These are phyloP conservation scores for Biscutella laevigata DNA, from an alignment of 441 rosid species.

Conservation along the genomic window DNA sequence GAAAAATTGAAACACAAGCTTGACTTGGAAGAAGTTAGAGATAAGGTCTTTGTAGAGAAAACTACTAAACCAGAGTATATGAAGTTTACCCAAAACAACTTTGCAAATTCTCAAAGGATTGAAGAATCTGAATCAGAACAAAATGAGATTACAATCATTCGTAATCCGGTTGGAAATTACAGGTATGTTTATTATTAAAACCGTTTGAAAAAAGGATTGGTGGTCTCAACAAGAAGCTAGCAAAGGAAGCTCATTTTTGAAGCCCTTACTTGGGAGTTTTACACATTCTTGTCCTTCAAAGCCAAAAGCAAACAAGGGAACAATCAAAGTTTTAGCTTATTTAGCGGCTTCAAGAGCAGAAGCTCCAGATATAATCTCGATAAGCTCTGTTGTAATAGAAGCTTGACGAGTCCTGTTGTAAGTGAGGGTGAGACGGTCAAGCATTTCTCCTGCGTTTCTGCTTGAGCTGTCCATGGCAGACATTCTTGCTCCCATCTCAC, in stretches of 20 bases:
- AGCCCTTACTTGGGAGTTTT: background rate
- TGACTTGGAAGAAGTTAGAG: no score
- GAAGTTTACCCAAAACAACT: background rate
- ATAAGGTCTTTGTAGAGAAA: background rate
- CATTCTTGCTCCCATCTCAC: slow-evolving; percentile 96
- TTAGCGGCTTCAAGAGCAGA: slow-evolving; percentile 59
- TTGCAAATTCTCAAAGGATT: background rate
- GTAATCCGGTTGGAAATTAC: slow-evolving; percentile 6
- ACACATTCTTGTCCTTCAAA: slow-evolving; percentile 11
- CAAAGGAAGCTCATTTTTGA: background rate
- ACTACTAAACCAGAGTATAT: background rate
- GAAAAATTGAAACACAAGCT: no score
- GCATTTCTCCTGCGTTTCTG: slow-evolving; percentile 98
- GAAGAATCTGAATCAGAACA: background rate
- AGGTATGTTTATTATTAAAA: slow-evolving; percentile 14
- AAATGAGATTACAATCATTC: background rate
- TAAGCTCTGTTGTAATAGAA: slow-evolving; percentile 84
- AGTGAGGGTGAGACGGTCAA: slow-evolving; percentile 81
- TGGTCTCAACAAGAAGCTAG: background rate
- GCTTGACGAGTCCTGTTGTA: slow-evolving; percentile 99
- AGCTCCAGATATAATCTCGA: slow-evolving; percentile 92
- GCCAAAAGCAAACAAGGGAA: slow-evolving; percentile 9
- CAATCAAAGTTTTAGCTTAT: slow-evolving; percentile 45
- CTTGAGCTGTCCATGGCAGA: slow-evolving; percentile 99
- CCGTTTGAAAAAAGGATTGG: background rate